These are phyloP conservation scores for Aspergillus hiratsukae DNA, from an alignment of 2,329 filamentous ascomycete genomes.

Conservation along the genomic window DNA sequence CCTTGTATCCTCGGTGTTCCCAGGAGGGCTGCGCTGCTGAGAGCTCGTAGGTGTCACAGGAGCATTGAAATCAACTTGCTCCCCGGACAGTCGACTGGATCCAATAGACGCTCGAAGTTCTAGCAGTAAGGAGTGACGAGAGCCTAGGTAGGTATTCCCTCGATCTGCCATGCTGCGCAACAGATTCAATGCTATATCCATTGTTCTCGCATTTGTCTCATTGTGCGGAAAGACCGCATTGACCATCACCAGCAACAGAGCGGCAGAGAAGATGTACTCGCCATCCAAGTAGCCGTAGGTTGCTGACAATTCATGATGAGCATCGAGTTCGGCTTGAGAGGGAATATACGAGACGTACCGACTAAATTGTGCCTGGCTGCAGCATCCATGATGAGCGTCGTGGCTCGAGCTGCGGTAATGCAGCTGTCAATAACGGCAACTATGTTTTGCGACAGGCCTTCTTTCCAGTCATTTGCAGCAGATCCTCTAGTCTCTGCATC, in stretches of 20 bases:
- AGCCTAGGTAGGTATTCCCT: constrained; percentile 49
- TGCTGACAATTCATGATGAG: constrained; percentile 25
- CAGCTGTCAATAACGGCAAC: constrained; percentile 51
- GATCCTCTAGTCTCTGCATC: constrained; percentile 29
- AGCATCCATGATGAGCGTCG: constrained; percentile 46
- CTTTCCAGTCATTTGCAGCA: constrained; percentile 43
- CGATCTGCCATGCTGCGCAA: constrained; percentile 50
- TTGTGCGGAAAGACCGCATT: constrained; percentile 50
- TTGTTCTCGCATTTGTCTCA: constrained; percentile 39
- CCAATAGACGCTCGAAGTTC: constrained; percentile 31
- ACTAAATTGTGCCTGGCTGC: constrained; percentile 49
- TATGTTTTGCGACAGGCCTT: constrained; percentile 46
- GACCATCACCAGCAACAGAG: constrained; percentile 53
- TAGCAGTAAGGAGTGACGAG: constrained; percentile 36
- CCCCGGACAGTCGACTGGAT: constrained; percentile 12
- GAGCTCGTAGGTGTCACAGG: constrained; percentile 15
- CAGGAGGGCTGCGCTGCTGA: constrained; percentile 8
- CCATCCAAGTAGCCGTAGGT: constrained; percentile 57
- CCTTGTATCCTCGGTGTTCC: neutral
- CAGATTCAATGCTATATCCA: constrained; percentile 46
- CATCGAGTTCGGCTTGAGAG: neutral
- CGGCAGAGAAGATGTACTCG: constrained; percentile 53
- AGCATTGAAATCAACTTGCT: neutral
- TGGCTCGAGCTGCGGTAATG: constrained; percentile 48
- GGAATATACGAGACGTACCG: constrained; percentile 31